Conservation (phyloP, 345 rosid genomes). For the Erucastrum elatum region DNA sequence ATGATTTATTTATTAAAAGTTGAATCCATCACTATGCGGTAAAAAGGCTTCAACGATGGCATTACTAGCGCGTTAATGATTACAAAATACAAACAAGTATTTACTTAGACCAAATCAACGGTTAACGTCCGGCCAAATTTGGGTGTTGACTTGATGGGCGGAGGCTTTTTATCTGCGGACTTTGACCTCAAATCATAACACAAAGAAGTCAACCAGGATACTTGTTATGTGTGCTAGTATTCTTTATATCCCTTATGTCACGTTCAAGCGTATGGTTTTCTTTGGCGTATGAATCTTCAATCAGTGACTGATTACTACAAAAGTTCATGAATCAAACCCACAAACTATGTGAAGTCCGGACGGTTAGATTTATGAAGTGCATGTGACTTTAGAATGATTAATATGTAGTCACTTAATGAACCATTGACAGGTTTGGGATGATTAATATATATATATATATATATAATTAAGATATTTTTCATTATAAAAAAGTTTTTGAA, state of each 20-base stretch:
- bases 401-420: too few species aligned
- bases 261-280: background rate
- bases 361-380: background rate
- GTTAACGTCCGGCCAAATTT: conserved; percentile 11
- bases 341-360: background rate
- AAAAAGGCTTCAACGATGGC: conserved; percentile 20
- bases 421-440: too few species aligned
- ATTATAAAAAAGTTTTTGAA: background rate
- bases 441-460: too few species aligned
- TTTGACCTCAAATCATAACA: conserved; percentile 19
- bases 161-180: background rate
- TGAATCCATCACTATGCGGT: background rate
- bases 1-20: background rate
- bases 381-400: too few species aligned
- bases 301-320: background rate
- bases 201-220: background rate
- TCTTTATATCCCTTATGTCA: background rate
- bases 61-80: conserved; percentile 1
- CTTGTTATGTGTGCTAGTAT: background rate
- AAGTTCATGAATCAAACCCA: background rate
- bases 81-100: conserved; percentile 4
- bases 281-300: background rate
- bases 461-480: background rate
- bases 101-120: conserved; percentile 28
- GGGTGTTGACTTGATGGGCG: conserved; percentile 11